Evolutionary conservation across 805 yeast species (phyloP).

Genomic region (Scheffersomyces coipomensis): DNA sequence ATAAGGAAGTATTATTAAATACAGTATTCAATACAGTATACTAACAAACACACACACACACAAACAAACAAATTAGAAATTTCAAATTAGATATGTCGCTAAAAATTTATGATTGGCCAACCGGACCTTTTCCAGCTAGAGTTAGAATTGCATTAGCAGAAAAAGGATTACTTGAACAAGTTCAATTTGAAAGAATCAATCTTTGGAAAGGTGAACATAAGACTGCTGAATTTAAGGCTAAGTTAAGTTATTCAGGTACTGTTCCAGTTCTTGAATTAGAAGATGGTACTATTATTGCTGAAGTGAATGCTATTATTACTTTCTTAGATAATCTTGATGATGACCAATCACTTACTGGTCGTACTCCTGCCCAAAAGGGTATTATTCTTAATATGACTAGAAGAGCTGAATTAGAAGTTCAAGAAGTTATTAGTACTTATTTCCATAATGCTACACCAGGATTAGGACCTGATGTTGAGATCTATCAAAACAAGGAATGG

Average conservation of each 20-base stretch:
- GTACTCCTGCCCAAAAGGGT: slow-evolving; percentile 2
- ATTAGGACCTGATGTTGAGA: slow-evolving; percentile 4
- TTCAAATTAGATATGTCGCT: no score
- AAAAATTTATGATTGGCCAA: slow-evolving; percentile 4
- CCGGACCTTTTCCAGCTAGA: slow-evolving; percentile 6
- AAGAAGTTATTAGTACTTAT: slow-evolving; percentile 2
- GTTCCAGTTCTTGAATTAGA: slow-evolving; percentile 6
- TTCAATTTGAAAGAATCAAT: slow-evolving; percentile 2
- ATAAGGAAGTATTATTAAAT: no score
- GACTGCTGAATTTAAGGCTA: slow-evolving; percentile 1
- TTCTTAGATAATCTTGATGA: slow-evolving; percentile 6
- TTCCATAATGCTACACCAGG: slow-evolving; percentile 5
- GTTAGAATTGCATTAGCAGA: slow-evolving; percentile 4
- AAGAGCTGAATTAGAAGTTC: slow-evolving; percentile 5
- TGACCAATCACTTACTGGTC: slow-evolving; percentile 2
- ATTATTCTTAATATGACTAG: slow-evolving; percentile 4
- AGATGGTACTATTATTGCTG: slow-evolving; percentile 3
- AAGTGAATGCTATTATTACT: slow-evolving; percentile 1
- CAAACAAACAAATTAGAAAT: no score
- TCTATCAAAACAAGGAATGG: slow-evolving; percentile 2
- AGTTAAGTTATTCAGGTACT: slow-evolving; percentile 2
- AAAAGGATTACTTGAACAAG: slow-evolving; percentile 1
- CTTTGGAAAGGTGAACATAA: slow-evolving; percentile 5
- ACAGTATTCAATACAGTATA: no score
- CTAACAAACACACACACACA: no score